These are phyloP conservation scores for Violaceomyces palustris DNA, from an alignment of 1,284 basidiomycete species.

Conservation along the genomic window DNA sequence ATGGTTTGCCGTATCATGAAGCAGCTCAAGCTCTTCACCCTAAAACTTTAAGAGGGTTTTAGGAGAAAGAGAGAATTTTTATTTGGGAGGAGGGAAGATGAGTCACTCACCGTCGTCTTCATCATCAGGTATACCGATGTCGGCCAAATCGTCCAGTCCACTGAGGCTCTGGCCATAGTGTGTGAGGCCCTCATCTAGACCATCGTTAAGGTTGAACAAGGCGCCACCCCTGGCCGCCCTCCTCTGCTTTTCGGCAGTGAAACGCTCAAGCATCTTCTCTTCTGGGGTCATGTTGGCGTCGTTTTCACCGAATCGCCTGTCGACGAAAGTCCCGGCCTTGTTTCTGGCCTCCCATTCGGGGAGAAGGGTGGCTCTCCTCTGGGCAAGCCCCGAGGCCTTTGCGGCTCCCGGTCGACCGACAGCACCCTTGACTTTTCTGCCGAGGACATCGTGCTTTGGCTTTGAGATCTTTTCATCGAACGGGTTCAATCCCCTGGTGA, in stretches of 20 bases:
- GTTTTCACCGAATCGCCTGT: slow-evolving; percentile 93
- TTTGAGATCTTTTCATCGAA: slow-evolving; percentile 63
- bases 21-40: too few relatives aligned
- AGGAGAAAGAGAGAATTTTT: too few relatives aligned
- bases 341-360: slow-evolving; percentile 73
- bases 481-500: slow-evolving; percentile 79
- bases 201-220: slow-evolving; percentile 83
- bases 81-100: too few relatives aligned
- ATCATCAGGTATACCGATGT: slow-evolving; percentile 54
- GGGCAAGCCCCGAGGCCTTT: slow-evolving; percentile 82
- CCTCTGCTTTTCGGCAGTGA: slow-evolving; percentile 67
- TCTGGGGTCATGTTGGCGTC: slow-evolving; percentile 84
- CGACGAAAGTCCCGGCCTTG: slow-evolving; percentile 80
- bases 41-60: too few relatives aligned
- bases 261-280: slow-evolving; percentile 94
- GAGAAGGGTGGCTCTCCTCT: slow-evolving; percentile 66
- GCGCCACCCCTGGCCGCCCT: slow-evolving; percentile 64
- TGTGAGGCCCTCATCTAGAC: slow-evolving; percentile 62
- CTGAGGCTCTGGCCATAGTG: slow-evolving; percentile 86
- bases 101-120: slow-evolving; percentile 40
- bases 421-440: slow-evolving; percentile 76
- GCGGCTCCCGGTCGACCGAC: slow-evolving; percentile 76
- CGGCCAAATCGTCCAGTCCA: slow-evolving; percentile 80
- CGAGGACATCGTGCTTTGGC: slow-evolving; percentile 86
- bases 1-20: too few relatives aligned